Evolutionary conservation across 345 rosid genomes (phyloP), one percentile per base, ranked within the genome.

Genomic region (Combretum micranthum): DNA sequence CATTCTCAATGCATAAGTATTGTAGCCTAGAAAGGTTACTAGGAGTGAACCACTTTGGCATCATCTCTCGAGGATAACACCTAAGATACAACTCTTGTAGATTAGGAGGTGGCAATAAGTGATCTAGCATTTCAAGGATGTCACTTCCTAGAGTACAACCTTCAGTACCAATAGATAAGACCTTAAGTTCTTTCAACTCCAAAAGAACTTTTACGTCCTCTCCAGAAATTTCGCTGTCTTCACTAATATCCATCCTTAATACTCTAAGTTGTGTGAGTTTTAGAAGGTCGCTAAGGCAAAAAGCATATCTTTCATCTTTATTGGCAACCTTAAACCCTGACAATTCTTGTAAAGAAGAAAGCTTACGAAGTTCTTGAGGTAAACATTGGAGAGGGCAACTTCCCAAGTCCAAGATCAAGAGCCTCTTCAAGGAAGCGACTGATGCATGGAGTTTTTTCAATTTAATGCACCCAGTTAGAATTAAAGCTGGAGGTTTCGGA

Each of bases 401-500:
- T 52, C 56, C 56, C 2, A 52, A 17, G 56, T 52, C 56, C 11
- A 52, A 25, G 16, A 52, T 16, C 32, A 52, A 22, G 18, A 52
- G 26, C 19, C 37, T 22, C 56, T 25, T 52, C 56, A 52, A 25
- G 37, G 4, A 13, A 25, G 19, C 15, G 15, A 52, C 19, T 15
- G 56, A 52, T 15, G 43, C 15, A 42, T 25, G 42, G 12, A 52
- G 17, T 13, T 25, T 25, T 1, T 3, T 15, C 19, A 52, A 25
- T 22, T 25, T 52, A 13, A 22, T 25, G 56, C 56, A 52, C 15
- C 43, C 56, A 7, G 18, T 25, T 16, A 52, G 12, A 22, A 52
- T 42, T 43, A 52, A 52, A 52, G 39, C 25, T 52, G 56, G 15
- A 52, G 56, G 43, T 52, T 52, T 3, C 25, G 25, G 19, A 52